Base-by-base conservation (phyloP, 2,329 filamentous ascomycete genomes). In the Penicillium vulpinum region DNA sequence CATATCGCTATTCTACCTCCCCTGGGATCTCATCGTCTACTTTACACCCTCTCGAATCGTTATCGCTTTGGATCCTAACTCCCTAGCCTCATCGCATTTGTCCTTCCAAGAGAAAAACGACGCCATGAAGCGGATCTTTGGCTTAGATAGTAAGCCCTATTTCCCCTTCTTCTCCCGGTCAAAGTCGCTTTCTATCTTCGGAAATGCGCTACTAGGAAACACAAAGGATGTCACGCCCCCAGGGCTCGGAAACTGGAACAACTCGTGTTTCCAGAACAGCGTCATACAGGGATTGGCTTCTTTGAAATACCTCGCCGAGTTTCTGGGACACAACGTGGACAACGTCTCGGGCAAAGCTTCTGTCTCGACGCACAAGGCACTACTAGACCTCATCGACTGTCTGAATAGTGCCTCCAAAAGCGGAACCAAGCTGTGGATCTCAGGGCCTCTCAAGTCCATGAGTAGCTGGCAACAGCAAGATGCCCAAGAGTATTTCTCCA, bases 211-310 rank as follows among this genome's bases (percentile, higher is more conserved):
- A 18, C 67, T 76, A 8, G 71, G 75, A 21, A 58, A 59, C 16
- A 66, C 57, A 43, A 69, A 67, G 36, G 72, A 74, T 33, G 66
- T 64, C 6, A 60, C 69, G 29, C 78, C 78, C 4, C 74, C 79
- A 5, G 94, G 94, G 0, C 78, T 97, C 51, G 91, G 91, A 10
- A 99, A 99, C 72, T 88, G 87, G 78, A 91, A 96, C 77, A 96
- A 97, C 72, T 96, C 92, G 1, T 97, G 94, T 78, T 99, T 96
- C 73, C 94, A 97, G 75, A 99, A 99, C 74, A 97, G 92, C 70
- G 88, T 97, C 21, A 85, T 99, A 11, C 92, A 96, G 73, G 87
- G 88, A 7, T 79, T 97, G 40, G 87, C 92, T 1, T 88, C 92
- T 4, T 80, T 97, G 29, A 82, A 83, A 18, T 83, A 88, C 5